Percentiles rank a stretch among this genome's conserved stretches.
These are phyloP conservation scores for Leersia perrieri DNA, from an alignment of 176 grass and related monocot species.

Conservation along the genomic window DNA sequence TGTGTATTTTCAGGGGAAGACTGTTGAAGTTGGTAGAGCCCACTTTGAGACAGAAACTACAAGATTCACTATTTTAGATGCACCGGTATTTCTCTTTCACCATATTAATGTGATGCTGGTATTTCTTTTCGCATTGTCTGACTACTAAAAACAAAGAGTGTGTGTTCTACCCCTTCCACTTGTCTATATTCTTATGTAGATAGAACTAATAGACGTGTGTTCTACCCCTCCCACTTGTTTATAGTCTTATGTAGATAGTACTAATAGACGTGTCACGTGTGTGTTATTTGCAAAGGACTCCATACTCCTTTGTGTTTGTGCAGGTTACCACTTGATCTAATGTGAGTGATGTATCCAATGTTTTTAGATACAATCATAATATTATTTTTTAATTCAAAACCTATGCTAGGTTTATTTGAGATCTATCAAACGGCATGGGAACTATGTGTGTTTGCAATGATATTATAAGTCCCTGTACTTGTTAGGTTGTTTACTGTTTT, in stretches of 20 bases:
- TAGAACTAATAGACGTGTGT: neutral
- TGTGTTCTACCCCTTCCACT: neutral
- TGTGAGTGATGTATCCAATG: neutral
- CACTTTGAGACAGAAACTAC: constrained; percentile 87
- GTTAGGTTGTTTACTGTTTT: neutral
- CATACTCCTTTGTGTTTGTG: neutral
- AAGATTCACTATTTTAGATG: constrained; percentile 92
- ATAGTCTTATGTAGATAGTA: neutral
- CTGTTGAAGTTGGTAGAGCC: constrained; percentile 88
- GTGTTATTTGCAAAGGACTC: neutral
- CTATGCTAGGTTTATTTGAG: neutral
- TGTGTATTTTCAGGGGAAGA: constrained; percentile 61
- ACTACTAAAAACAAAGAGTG: neutral
- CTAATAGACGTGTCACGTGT: too few species aligned
- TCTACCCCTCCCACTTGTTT: neutral
- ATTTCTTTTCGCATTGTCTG: neutral
- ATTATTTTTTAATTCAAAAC: neutral
- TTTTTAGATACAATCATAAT: neutral
- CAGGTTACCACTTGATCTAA: neutral
- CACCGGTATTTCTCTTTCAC: constrained; percentile 53
- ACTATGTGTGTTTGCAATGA: neutral
- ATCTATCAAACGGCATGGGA: neutral
- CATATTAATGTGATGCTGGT: neutral
- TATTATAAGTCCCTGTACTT: neutral
- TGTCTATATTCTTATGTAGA: neutral